phyloP scores from a whole-genome alignment of 176 grass and related monocot species.

The Eragrostis curvula region DNA sequence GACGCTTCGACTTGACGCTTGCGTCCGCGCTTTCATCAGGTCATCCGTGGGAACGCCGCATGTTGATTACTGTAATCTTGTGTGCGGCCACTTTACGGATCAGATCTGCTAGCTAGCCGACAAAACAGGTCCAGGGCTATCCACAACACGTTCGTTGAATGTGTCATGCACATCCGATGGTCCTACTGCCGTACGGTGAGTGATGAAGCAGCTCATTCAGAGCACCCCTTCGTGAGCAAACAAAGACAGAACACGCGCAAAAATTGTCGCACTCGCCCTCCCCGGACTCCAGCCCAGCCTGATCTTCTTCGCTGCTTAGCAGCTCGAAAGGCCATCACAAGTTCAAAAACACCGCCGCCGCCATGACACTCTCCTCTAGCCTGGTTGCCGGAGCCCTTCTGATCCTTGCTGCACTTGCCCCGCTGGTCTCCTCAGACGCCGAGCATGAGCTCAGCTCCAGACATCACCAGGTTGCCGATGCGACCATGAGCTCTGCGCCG shows the following conservation, averaged over 20 bases:
- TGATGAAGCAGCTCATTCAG: background rate
- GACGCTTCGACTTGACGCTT: too few species aligned
- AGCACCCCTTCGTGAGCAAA: background rate
- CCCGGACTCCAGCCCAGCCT: background rate
- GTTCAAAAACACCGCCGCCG: background rate
- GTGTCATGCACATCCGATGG: background rate
- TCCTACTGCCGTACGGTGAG: background rate
- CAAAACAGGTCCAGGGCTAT: background rate
- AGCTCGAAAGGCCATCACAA: too few species aligned
- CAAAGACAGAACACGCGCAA: background rate
- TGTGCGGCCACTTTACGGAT: too few species aligned
- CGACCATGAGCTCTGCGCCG: background rate
- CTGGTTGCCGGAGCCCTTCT: background rate
- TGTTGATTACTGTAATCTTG: too few species aligned
- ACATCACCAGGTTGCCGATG: background rate
- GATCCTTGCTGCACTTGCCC: background rate
- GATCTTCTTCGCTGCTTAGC: too few species aligned
- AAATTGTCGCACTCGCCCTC: background rate
- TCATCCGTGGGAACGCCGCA: too few species aligned
- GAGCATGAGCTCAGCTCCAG: background rate
- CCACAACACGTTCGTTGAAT: too few species aligned
- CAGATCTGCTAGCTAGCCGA: background rate
- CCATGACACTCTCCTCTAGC: background rate
- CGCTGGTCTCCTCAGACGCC: background rate
- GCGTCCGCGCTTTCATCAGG: too few species aligned